Percentiles rank a stretch among this genome's conserved stretches.
phyloP scores from a whole-genome alignment of 352 stramenopile genomes.

The Globisporangium lucens region DNA sequence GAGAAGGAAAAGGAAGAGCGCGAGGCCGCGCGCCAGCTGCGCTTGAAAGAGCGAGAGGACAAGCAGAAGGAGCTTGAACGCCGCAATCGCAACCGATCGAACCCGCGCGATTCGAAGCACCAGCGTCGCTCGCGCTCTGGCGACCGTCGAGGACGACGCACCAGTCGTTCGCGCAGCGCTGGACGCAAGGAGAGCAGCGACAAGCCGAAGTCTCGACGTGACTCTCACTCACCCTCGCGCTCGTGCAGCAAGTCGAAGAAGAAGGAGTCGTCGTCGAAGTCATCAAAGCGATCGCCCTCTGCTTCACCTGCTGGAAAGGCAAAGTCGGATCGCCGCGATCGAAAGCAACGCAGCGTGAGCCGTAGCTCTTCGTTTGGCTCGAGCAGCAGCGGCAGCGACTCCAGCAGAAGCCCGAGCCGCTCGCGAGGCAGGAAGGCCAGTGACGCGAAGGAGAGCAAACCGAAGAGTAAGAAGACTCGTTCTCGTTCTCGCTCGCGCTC shows the following conservation, averaged over 20 bases:
- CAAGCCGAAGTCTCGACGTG: conserved; percentile 3
- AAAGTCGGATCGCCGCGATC: conserved; percentile 1
- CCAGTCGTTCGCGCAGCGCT: conserved; percentile 12
- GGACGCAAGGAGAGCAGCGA: conserved; percentile 10
- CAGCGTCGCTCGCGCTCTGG: conserved; percentile 21
- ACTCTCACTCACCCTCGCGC: conserved; percentile 3
- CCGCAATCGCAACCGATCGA: conserved; percentile 30
- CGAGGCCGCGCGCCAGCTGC: conserved; percentile 30
- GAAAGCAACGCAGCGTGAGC: conserved; percentile 13
- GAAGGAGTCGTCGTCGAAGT: background rate
- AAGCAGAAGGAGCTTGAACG: conserved; percentile 25
- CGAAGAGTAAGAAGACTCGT: background rate
- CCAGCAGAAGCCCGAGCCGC: conserved; percentile 21
- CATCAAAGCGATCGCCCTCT: conserved; percentile 4
- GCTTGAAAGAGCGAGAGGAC: conserved; percentile 41
- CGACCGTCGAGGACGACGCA: conserved; percentile 10
- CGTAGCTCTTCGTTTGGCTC: conserved; percentile 25
- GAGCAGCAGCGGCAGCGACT: conserved; percentile 19
- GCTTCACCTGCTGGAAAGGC: background rate
- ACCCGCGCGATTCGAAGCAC: conserved; percentile 14
- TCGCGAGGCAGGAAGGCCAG: conserved; percentile 18
- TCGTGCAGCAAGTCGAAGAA: conserved; percentile 12
- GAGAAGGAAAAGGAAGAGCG: conserved; percentile 52
- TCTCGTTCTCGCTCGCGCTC: conserved; percentile 10
- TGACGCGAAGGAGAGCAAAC: background rate